These are phyloP conservation scores for Micractinium conductrix DNA, from an alignment of 139 green algal genomes.

Conservation along the genomic window DNA sequence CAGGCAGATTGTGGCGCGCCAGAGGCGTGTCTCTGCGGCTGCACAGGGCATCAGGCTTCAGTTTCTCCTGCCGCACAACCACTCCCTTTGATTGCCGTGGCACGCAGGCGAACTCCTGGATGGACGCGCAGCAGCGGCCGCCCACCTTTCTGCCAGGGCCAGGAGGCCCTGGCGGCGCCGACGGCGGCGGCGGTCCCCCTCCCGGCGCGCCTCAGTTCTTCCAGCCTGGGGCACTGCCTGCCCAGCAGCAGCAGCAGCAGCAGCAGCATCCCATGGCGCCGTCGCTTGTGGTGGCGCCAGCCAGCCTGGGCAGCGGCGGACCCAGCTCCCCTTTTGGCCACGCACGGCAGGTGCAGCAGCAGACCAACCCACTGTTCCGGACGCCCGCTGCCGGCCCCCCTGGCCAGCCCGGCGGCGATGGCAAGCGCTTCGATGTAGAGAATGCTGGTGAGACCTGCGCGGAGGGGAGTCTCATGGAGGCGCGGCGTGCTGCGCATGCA, in stretches of 20 bases:
- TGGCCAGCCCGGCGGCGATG: no score
- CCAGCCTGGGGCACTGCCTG: background rate
- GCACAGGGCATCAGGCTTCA: no score
- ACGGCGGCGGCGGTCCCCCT: no score
- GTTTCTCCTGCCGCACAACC: no score
- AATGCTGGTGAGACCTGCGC: conserved; percentile 14
- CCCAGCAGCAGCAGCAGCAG: conserved; percentile 1
- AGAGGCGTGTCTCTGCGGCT: no score
- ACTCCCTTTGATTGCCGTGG: no score
- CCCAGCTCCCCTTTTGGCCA: background rate
- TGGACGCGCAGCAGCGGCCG: background rate
- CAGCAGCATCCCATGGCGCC: background rate
- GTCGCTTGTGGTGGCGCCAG: background rate
- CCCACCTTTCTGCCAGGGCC: background rate
- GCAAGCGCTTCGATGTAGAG: conserved; percentile 30
- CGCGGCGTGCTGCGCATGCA: background rate
- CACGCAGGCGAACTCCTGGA: no score
- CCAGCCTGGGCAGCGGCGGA: background rate
- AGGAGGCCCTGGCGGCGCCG: background rate
- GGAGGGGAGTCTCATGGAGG: no score
- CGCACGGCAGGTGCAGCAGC: background rate
- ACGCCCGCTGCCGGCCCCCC: background rate
- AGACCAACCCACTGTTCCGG: conserved; percentile 34
- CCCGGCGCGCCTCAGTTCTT: background rate
- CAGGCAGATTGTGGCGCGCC: no score